Base-by-base conservation (phyloP, 176 grass and related monocot genomes). In the Juncus inflexus region DNA sequence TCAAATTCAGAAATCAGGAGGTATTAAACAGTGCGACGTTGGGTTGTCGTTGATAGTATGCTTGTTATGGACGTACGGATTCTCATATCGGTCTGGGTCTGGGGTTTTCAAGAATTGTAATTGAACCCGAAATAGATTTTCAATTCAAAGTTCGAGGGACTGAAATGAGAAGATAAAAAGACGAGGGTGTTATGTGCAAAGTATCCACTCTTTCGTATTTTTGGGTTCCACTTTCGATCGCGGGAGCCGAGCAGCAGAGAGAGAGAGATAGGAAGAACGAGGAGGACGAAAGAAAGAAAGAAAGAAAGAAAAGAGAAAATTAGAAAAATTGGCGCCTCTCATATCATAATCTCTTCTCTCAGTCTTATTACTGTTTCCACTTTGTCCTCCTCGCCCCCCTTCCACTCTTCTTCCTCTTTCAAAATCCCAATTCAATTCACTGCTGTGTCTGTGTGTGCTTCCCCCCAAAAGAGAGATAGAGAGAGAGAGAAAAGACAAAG, bases 321-420 rank as follows among this genome's bases (percentile, higher is more conserved):
- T 13, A 52, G 57, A 59, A 28, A 58, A 40, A 71, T 71, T 71
- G 14, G 67, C 54, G 39, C 66, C 66, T 71, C 37, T 43, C 37
- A 12, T 42, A 28, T 42, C 35, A 9, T 45, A 37, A 71, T 54
- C 15, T 59, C 50, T 71, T 55, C 54, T 11, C 10, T 57, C 7
- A 13, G 54, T 13, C 10, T 6, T 13, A 45, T 9, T 28, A 28
- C 19, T 28, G 19, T 28, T 28, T 28, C 19, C 19, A 28, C 19
- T 28, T 28, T 28, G 19, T 28, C 19, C 19, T 28, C 19, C 19
- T 28, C 19, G 1, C 35, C n/a, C 52, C 37, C 7, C 16, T 42
- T 38, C 37, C 5, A 5, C 10, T 36, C 12, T 54, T 36, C 49
- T 39, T 12, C 4, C 65, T 39, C 37, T 67, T 51, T 39, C 28